Base-by-base conservation (phyloP, 2,329 filamentous ascomycete species). In the Trichoderma sp. region DNA sequence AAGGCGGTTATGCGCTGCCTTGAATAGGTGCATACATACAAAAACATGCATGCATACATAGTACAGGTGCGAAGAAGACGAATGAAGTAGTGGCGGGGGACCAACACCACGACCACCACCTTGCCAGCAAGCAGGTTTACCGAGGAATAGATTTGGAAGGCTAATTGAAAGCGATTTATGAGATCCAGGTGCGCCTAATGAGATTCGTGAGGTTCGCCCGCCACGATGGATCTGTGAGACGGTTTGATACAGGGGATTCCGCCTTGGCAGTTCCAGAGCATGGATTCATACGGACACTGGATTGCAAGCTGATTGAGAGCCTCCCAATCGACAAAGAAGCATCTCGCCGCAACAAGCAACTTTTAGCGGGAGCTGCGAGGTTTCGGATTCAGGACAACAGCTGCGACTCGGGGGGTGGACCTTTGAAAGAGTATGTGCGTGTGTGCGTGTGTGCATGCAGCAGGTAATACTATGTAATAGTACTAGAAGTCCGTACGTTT, bases 341-440 rank as follows among this genome's bases (percentile, higher is more conserved):
- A 57, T 35, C 29, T 34, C 22, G 37, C 19, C 27, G 12, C 25
- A n/a, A 27, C 7, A 10, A 45, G 63, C 13, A 27, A n/a, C 13
- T 19, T 9, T 22, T 19, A 27, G 32, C 63, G 52, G 52, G 19
- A 64, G 52, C 37, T 32, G 19, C 15, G 48, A 35, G 52, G 39
- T 53, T 64, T 68, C 52, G 52, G 67, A 32, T 35, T 58, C 52
- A 64, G 39, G 67, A 53, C 17, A 8, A 37, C 22, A 25, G 10
- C 19, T 19, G 17, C 39, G 53, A 48, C 22, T 17, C 37, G 10
- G n/a, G 37, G 37, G 48, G n/a, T 61, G 39, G 59, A 13, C 39
- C 35, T 34, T 35, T 22, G 9, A 17, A 12, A 19, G 22, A 35
- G 34, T 25, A 7, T 50, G 15, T 7, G 35, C 29, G 27, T 27